Evolutionary conservation across 2,329 filamentous ascomycete genomes (phyloP), one percentile per base, ranked within the genome.

Genomic region (Trichoderma breve): DNA sequence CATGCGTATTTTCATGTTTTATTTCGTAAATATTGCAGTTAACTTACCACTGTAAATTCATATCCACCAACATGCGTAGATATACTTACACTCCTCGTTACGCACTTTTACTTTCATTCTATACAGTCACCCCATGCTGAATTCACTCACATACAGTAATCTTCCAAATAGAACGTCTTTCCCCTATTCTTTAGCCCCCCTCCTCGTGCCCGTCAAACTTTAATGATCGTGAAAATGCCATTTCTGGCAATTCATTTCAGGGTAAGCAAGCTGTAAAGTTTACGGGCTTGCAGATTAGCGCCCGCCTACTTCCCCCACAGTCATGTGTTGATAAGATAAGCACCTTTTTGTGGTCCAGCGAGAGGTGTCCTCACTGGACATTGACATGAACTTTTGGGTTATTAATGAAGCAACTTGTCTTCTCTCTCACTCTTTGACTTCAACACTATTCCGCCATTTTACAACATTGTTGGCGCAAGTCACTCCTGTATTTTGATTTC

Each of bases 261-360:
- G 68, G 68, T 71, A 65, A 53, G 63, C 34, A n/a, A 34, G 30
- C 21, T 57, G 21, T 28, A 43, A n/a, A 39, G 63, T 66, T 47
- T 24, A 61, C 15, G 26, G 36, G 36, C 39, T n/a, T 36, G 53
- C 32, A 24, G 30, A 32, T 9, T 47, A 67, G 64, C 51, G 64
- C 64, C 34, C 6, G 39, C 39, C 39, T 43, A 9, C 7, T 9
- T 43, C 7, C 71, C 71, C 74, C 75, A 72, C 73, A 74, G 77
- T 81, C 80, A 81, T 77, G 79, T 81, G 80, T 73, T 51, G 80
- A 81, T 82, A 81, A 82, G 80, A 82, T 81, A 81, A 79, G 76
- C 30, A 39, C 47, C 63, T 55, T 39, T 55, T 26, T 24, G 39
- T 43, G 34, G 26, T 47, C 26, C 71, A 55, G n/a, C 63, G 71